Base-by-base conservation (phyloP, 108 stramenopile genomes). In the Nitzschia palea region DNA sequence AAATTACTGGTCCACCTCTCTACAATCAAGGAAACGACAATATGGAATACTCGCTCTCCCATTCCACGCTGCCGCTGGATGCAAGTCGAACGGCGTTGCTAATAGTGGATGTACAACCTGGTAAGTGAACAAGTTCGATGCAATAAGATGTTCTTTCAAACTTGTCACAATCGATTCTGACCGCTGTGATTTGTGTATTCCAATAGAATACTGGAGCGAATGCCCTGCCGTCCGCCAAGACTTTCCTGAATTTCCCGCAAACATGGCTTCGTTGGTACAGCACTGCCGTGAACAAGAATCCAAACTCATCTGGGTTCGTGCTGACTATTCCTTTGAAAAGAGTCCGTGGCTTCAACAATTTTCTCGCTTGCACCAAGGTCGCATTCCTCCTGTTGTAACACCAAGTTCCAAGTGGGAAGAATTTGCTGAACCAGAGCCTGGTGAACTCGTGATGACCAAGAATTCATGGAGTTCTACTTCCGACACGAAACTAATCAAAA, bases 311-410 rank as follows among this genome's bases (percentile, higher is more conserved):
- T 87, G 82, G 82, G 81, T 87, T 17, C 68, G 86, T 1, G 81
- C 83, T 28, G 81, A 82, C 29, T 87, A 87, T 62, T 55, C 67
- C 17, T 73, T 80, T 40, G 54, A 69, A 20, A 78, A 79, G 40
- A 71, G 68, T 36, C 86, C 86, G 14, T 87, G 86, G 86, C 36
- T 84, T 42, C 47, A 47, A 48, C 83, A 87, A 40, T 87, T 87
- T 56, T 68, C 77, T 22, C 75, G 83, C 26, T 29, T 87, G n/a
- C 80, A 83, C 70, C 47, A 47, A 8, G 42, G 36, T 27, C 47
- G 66, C 1, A 74, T 58, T 30, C 58, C 42, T 9, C 30, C 63
- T 8, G 48, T 44, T 28, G 37, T 61, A 14, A 25, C 15, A 28
- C 71, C 69, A 2, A 63, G 60, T 10, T 67, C 64, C 28, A 52